Base-by-base conservation (phyloP, 352 stramenopile genomes). In the Phytophthora pseudosyringae region DNA sequence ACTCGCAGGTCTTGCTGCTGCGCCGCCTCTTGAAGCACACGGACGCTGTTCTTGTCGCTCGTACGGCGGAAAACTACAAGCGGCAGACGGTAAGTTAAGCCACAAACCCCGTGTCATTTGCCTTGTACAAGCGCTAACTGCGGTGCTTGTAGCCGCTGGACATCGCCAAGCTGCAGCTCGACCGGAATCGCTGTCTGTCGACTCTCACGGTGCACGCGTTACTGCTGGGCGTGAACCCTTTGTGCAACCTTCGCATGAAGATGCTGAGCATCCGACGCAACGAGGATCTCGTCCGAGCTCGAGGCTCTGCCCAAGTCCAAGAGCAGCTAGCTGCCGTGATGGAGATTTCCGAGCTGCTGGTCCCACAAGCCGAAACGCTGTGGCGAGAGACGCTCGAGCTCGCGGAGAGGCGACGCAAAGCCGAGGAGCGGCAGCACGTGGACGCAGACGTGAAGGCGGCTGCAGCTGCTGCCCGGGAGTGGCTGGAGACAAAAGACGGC, bases 401-500 rank as follows among this genome's bases (percentile, higher is more conserved):
- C 2, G 82, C 82, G 0, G 77, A 91, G 33, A 58, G 18, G 18
- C 51, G 59, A 13, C 80, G 81, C 11, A 73, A 76, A 28, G 43
- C 60, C 0, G 63, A 71, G 4, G 82, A 91, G 60, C 43, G 64
- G 6, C 64, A 71, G n/a, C 31, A 78, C 38, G 67, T 78, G 7
- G 31, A 57, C 8, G 43, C 49, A 5, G 79, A 79, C 18, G 59
- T 73, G 8, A 53, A 85, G n/a, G 45, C 46, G 9, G 55, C 50
- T 40, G 39, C 15, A 35, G 36, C 54, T 58, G 38, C 44, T 2
- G 61, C 67, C 26, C 53, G 48, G 0, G 45, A 71, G n/a, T 91
- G 81, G 82, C 67, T 93, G 5, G 75, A 86, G 15, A 76, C 75
- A 3, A 91, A 89, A 43, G 81, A 91, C 1, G 85, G 79, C 43